phyloP scores from a whole-genome alignment of 129 eudicot species.

The Deinandra increscens region DNA sequence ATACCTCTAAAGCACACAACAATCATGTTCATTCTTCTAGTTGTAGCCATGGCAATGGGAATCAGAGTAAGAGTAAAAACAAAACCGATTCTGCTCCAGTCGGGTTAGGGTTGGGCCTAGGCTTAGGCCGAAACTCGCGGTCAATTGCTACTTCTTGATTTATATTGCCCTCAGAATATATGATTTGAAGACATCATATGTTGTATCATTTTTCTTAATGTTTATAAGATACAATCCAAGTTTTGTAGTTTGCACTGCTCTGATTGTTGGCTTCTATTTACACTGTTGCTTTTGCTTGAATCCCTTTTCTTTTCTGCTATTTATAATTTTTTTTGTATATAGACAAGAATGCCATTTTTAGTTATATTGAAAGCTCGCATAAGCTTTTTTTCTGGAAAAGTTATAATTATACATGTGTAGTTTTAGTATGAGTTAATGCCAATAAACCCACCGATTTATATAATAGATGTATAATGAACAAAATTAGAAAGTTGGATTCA shows the following conservation, averaged over 20 bases:
- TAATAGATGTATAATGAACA: no score
- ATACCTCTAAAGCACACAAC: slow-evolving; percentile 36
- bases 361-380: neutral
- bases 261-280: slow-evolving; percentile 18
- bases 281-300: slow-evolving; percentile 7
- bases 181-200: slow-evolving; percentile 17
- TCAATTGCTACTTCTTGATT: slow-evolving; percentile 44
- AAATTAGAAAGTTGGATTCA: no score
- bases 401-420: no score
- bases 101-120: slow-evolving; percentile 73
- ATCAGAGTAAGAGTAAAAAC: slow-evolving; percentile 29
- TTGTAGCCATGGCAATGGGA: slow-evolving; percentile 77
- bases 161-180: slow-evolving; percentile 7
- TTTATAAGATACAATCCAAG: slow-evolving; percentile 29
- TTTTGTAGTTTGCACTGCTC: slow-evolving; percentile 22
- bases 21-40: slow-evolving; percentile 71
- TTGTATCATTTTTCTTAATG: slow-evolving; percentile 27
- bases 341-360: neutral
- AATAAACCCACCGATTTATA: no score
- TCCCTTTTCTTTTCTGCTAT: neutral
- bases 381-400: neutral
- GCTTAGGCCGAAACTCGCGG: slow-evolving; percentile 56
- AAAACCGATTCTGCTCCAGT: slow-evolving; percentile 50
- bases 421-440: no score
- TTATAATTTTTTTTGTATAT: slow-evolving; percentile 24